These are phyloP conservation scores for Penicillium waksmanii DNA, from an alignment of 495 filamentous ascomycete species.

Conservation along the genomic window DNA sequence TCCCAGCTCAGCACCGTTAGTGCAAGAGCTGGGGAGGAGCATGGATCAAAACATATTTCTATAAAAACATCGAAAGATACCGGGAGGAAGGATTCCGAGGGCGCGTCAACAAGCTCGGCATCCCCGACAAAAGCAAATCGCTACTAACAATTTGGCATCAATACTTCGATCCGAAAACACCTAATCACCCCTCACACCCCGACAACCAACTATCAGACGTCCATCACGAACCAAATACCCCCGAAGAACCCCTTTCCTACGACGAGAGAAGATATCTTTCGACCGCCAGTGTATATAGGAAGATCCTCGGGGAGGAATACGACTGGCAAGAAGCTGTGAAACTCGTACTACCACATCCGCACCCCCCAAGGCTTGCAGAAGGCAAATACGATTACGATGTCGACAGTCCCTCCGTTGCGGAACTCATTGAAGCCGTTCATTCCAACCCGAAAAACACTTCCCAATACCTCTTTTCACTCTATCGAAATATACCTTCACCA, in stretches of 20 bases:
- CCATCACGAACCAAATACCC: background rate
- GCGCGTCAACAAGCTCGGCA: background rate
- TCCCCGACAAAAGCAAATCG: background rate
- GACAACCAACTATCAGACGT: background rate
- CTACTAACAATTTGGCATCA: slow-evolving; percentile 3
- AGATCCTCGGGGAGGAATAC: slow-evolving; percentile 19
- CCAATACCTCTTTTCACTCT: slow-evolving; percentile 61
- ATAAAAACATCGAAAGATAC: background rate
- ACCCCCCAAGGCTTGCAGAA: slow-evolving; percentile 4
- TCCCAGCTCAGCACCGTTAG: slow-evolving; percentile 38
- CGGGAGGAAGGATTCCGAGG: background rate
- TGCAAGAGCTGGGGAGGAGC: slow-evolving; percentile 23
- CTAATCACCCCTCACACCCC: background rate
- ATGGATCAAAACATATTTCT: slow-evolving; percentile 5
- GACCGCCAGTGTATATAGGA: slow-evolving; percentile 19
- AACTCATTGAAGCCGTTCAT: slow-evolving; percentile 46
- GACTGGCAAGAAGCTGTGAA: slow-evolving; percentile 24
- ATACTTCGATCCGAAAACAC: slow-evolving; percentile 3
- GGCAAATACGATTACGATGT: slow-evolving; percentile 21
- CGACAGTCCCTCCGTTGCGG: slow-evolving; percentile 39
- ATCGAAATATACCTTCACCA: slow-evolving; percentile 64
- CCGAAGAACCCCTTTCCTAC: slow-evolving; percentile 6
- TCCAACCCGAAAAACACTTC: slow-evolving; percentile 48
- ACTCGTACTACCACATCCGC: slow-evolving; percentile 16
- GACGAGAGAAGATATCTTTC: slow-evolving; percentile 22